These are phyloP conservation scores for Chytriomyces sp. DNA, from an alignment of 192 early-diverging fungal genomes.

Conservation along the genomic window DNA sequence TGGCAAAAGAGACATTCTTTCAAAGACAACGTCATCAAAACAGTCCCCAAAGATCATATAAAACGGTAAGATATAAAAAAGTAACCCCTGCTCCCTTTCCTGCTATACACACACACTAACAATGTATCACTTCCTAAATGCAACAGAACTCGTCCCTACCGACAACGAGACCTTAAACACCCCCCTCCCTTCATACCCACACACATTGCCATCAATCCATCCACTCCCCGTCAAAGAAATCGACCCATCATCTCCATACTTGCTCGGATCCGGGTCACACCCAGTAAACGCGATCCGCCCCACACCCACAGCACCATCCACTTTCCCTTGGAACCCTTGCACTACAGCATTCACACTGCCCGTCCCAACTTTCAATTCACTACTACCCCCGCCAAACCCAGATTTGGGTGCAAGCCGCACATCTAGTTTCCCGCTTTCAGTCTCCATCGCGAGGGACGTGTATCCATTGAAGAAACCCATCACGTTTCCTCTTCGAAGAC, in stretches of 20 bases:
- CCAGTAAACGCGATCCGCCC: constrained; percentile 6
- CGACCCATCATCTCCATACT: background rate
- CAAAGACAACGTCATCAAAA: too few species aligned
- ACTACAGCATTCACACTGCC: constrained; percentile 14
- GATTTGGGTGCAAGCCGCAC: background rate
- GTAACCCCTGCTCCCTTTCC: too few species aligned
- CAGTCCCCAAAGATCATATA: too few species aligned
- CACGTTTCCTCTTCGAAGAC: background rate
- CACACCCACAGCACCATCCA: background rate
- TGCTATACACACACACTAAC: too few species aligned
- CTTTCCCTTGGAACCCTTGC: background rate
- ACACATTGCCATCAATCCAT: background rate
- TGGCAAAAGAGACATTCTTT: too few species aligned
- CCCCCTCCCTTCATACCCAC: too few species aligned
- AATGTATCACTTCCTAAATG: too few species aligned
- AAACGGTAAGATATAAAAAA: too few species aligned
- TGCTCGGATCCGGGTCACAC: background rate
- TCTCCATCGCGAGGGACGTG: background rate
- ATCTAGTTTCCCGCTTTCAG: constrained; percentile 5
- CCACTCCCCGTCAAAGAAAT: background rate
- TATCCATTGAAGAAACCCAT: constrained; percentile 1
- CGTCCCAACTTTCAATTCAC: background rate
- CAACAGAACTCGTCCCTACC: too few species aligned
- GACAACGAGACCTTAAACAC: too few species aligned
- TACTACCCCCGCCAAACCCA: background rate